phyloP scores from a whole-genome alignment of 1,284 basidiomycete species.

The Agroathelia rolfsii region DNA sequence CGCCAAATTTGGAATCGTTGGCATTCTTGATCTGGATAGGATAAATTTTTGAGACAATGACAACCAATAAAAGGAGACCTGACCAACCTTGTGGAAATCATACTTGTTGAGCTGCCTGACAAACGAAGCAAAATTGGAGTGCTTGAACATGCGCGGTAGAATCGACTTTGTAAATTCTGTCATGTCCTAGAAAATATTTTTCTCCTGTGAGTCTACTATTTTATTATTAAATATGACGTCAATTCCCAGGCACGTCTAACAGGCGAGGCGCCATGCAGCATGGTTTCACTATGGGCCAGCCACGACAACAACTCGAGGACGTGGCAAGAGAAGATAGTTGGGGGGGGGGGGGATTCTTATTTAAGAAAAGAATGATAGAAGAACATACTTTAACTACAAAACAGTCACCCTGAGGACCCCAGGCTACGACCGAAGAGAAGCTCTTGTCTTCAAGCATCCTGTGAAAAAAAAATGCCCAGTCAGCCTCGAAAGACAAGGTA shows the following conservation, averaged over 20 bases:
- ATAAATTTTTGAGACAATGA: too few relatives aligned
- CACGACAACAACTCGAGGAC: too few relatives aligned
- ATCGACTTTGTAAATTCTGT: slow-evolving; percentile 94
- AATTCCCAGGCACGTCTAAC: too few relatives aligned
- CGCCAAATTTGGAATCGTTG: slow-evolving; percentile 69
- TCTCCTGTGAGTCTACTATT: too few relatives aligned
- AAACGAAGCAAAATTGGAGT: slow-evolving; percentile 93
- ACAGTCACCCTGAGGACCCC: slow-evolving; percentile 81
- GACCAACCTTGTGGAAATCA: slow-evolving; percentile 86
- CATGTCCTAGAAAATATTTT: too few relatives aligned
- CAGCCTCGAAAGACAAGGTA: slow-evolving; percentile 5
- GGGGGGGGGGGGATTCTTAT: too few relatives aligned
- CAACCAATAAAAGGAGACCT: slow-evolving; percentile 4
- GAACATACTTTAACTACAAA: slow-evolving; percentile 79
- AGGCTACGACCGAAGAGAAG: slow-evolving; percentile 72
- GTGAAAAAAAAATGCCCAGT: slow-evolving; percentile 4
- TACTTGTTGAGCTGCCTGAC: slow-evolving; percentile 97
- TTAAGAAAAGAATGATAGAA: background rate
- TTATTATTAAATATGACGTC: too few relatives aligned
- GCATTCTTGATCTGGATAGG: slow-evolving; percentile 59
- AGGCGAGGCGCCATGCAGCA: too few relatives aligned
- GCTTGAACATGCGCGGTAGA: slow-evolving; percentile 91
- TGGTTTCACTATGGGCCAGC: too few relatives aligned
- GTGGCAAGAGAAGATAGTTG: too few relatives aligned
- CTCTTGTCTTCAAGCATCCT: slow-evolving; percentile 84